Evolutionary conservation across 2,329 filamentous ascomycete genomes (phyloP).

Genomic region (Leptodontidium sp.): DNA sequence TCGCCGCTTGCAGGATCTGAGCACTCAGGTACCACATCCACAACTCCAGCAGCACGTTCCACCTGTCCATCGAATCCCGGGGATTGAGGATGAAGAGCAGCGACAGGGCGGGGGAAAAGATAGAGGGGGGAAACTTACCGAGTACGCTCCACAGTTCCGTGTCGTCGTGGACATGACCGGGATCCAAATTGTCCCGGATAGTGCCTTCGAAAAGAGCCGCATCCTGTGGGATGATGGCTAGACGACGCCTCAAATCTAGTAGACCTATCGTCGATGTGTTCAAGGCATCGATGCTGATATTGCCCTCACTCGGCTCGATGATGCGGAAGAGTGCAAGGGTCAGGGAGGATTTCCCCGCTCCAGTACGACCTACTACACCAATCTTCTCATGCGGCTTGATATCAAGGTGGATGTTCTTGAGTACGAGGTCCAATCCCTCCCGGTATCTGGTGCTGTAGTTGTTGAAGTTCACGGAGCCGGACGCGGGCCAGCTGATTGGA

Average conservation of each 20-base stretch:
- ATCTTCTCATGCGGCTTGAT: constrained; percentile 99
- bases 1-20: constrained; percentile 41
- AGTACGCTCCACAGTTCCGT: constrained; percentile 96
- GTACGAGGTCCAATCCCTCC: constrained; percentile 85
- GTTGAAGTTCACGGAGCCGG: constrained; percentile 88
- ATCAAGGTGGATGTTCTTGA: constrained; percentile 90
- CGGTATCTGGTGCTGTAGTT: constrained; percentile 96
- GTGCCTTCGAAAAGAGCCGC: constrained; percentile 94
- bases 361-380: constrained; percentile 94
- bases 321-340: constrained; percentile 94
- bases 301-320: constrained; percentile 84
- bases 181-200: constrained; percentile 94
- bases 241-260: constrained; percentile 83
- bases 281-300: constrained; percentile 87
- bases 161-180: constrained; percentile 93
- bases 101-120: constrained; percentile 10
- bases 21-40: constrained; percentile 40
- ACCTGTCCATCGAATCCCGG: constrained; percentile 2
- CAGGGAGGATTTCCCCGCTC: constrained; percentile 93
- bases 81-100: constrained; percentile 21
- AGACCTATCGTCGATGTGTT: constrained; percentile 92
- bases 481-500: constrained; percentile 88
- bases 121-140: constrained; percentile 63
- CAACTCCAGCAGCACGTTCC: constrained; percentile 15
- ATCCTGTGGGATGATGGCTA: constrained; percentile 98